A percentile compares a stretch with the other conserved stretches of the same genome.
phyloP scores from a whole-genome alignment of 768 basidiomycete species.

The Agrocybe praecox region DNA sequence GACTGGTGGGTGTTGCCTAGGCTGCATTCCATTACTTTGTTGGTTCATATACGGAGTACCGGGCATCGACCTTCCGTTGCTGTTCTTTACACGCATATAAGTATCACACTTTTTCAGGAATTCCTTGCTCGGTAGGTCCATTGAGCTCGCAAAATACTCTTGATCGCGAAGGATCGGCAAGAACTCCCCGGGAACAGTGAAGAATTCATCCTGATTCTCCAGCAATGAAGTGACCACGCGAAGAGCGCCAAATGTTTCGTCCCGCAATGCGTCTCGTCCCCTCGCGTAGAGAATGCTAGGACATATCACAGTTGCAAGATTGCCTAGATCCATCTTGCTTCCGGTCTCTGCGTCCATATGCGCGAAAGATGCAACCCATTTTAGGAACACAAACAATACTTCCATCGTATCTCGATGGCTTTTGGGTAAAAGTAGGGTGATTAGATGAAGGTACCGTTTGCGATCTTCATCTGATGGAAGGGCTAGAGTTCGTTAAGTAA shows the following conservation, averaged over 20 bases:
- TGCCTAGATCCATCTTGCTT: constrained; percentile 96
- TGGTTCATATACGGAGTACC: constrained; percentile 36
- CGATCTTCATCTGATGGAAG: constrained; percentile 78
- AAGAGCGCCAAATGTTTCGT: constrained; percentile 92
- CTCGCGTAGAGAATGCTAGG: constrained; percentile 97
- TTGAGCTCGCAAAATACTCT: constrained; percentile 85
- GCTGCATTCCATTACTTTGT: constrained; percentile 41
- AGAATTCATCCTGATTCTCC: constrained; percentile 95
- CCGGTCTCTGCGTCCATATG: constrained; percentile 97
- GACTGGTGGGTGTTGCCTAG: constrained; percentile 35
- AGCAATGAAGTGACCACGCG: constrained; percentile 83
- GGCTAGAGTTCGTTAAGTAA: constrained; percentile 40
- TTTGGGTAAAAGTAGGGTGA: constrained; percentile 87
- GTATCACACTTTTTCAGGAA: constrained; percentile 94
- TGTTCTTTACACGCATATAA: constrained; percentile 76
- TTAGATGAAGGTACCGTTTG: constrained; percentile 80
- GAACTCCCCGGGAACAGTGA: constrained; percentile 92
- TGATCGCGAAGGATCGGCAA: constrained; percentile 85
- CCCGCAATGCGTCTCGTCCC: constrained; percentile 81
- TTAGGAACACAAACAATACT: constrained; percentile 96
- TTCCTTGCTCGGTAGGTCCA: constrained; percentile 93
- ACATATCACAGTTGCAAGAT: constrained; percentile 95
- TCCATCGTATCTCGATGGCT: constrained; percentile 97
- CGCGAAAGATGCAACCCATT: constrained; percentile 99
- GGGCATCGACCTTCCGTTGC: constrained; percentile 53